Evolutionary conservation across 768 basidiomycete species (phyloP).

Genomic region (Boletus tylopilopsis): DNA sequence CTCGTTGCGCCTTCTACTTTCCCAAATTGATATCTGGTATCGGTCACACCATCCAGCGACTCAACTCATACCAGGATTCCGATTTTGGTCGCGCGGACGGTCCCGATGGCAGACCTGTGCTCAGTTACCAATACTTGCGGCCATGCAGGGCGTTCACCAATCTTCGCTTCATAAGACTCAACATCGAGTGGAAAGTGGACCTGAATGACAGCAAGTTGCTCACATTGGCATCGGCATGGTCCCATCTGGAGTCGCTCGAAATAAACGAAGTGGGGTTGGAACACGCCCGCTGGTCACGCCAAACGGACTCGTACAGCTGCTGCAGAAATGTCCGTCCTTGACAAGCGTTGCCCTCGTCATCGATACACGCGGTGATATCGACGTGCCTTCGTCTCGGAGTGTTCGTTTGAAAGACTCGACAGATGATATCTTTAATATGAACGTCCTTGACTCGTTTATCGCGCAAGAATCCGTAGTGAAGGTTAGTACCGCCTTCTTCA

Average conservation of each 20-base stretch:
- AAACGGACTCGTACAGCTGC: neutral
- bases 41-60: neutral
- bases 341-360: neutral
- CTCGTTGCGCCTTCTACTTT: neutral
- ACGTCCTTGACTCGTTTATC: neutral
- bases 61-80: neutral
- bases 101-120: neutral
- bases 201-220: neutral
- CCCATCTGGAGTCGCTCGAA: neutral
- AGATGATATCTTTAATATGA: neutral
- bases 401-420: neutral
- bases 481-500: neutral
- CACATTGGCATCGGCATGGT: neutral
- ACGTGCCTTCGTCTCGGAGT: neutral
- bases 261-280: neutral
- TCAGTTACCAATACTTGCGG: neutral
- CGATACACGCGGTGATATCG: neutral
- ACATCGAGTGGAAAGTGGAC: neutral
- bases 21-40: neutral
- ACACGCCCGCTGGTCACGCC: neutral
- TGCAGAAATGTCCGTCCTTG: neutral
- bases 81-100: neutral
- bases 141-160: neutral
- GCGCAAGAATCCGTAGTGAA: neutral
- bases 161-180: neutral